These are phyloP conservation scores for Rhododendron molle DNA, from an alignment of 148 eudicot genomes.

Conservation along the genomic window DNA sequence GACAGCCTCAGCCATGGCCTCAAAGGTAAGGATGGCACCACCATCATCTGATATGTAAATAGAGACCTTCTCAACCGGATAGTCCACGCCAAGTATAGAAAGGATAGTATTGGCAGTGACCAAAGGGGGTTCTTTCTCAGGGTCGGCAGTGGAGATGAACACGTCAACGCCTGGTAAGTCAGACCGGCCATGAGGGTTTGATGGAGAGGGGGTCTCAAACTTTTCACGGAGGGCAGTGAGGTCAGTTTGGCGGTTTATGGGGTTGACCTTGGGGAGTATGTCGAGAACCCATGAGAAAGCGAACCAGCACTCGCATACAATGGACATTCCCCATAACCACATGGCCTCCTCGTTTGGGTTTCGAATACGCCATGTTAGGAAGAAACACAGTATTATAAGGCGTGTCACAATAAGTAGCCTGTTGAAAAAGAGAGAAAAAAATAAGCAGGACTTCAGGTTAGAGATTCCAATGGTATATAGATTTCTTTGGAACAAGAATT, in stretches of 20 bases:
- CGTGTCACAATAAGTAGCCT: constrained; percentile 70
- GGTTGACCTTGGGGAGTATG: constrained; percentile 83
- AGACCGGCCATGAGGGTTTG: constrained; percentile 73
- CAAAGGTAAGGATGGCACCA: constrained; percentile 75
- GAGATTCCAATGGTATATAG: neutral
- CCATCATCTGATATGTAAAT: constrained; percentile 89
- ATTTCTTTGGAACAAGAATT: neutral
- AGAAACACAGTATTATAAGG: constrained; percentile 42
- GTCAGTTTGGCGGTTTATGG: constrained; percentile 77
- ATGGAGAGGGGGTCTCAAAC: constrained; percentile 50
- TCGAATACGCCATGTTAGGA: constrained; percentile 56
- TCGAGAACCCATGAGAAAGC: constrained; percentile 92
- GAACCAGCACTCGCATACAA: constrained; percentile 80
- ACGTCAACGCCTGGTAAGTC: constrained; percentile 85
- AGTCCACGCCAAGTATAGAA: constrained; percentile 72
- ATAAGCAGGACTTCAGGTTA: neutral
- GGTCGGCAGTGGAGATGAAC: constrained; percentile 85
- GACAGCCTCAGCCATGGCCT: constrained; percentile 97
- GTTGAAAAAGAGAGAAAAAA: constrained; percentile 12
- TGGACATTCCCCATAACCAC: constrained; percentile 79
- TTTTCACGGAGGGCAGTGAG: constrained; percentile 64
- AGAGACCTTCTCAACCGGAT: constrained; percentile 78
- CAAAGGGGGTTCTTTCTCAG: constrained; percentile 90
- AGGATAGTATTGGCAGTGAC: constrained; percentile 85
- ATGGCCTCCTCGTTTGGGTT: constrained; percentile 75